Base-by-base conservation (phyloP, 2,329 filamentous ascomycete genomes). In the Botrytis galanthina region DNA sequence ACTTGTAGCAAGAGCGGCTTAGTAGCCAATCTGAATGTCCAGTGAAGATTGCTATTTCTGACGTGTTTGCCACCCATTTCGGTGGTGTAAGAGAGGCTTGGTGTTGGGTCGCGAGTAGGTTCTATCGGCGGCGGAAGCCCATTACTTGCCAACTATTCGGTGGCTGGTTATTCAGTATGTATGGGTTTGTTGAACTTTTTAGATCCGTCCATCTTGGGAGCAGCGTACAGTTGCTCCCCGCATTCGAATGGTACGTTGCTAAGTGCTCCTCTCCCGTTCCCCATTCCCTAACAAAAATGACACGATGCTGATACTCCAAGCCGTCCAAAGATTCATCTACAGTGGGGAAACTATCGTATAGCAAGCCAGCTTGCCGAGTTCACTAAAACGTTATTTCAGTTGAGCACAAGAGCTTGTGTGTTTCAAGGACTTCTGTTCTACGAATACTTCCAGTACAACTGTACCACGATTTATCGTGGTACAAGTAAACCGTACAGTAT, bases 1-100 rank as follows among this genome's bases (percentile, higher is more conserved):
- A 42, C 66, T 32, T 69, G 48, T 69, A 69, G 66, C 66, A 57
- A 69, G 66, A 69, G 48, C 48, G 48, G 66, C 66, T 44, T n/a
- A 69, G 48, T 69, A 69, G 66, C 35, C 26, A 32, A 69, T 69
- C 48, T 44, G 48, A 69, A 57, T 69, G 35, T 32, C 26, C 35
- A 42, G 48, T 44, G 48, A 18, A 42, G n/a, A 42, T 69, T 69
- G 48, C 66, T 69, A 69, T 69, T 39, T 69, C 35, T 57, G 66
- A 69, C 8, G 18, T 69, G 48, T 42, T 42, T n/a, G 66, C 39
- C 46, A 16, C 54, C 26, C 37, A 57, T 69, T 16, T 57, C n/a
- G 22, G 48, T 69, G 37, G 48, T 69, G 66, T 59, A 42, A 69
- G 66, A 69, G 66, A 57, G 66, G n/a, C 14, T 69, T 57, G 66